Conservation (phyloP, 805 yeast genomes). For the Scheffersomyces lignosus region DNA sequence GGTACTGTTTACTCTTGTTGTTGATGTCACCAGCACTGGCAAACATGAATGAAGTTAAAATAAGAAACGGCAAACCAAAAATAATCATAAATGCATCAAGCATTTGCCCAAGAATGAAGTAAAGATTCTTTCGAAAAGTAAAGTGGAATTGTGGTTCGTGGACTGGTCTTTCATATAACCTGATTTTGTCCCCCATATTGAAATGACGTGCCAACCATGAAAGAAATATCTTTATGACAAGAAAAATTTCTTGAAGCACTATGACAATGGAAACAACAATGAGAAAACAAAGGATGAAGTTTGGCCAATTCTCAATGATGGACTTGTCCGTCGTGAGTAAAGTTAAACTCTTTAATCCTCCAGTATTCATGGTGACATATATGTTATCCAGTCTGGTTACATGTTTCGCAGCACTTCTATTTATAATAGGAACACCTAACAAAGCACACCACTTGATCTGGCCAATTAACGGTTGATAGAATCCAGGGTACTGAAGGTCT, state of each 20-base stretch:
- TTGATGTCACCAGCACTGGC: constrained; percentile 17
- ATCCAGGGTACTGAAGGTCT: constrained; percentile 60
- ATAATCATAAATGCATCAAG: constrained; percentile 30
- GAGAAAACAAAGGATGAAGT: constrained; percentile 38
- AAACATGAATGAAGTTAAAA: constrained; percentile 37
- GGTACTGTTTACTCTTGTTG: constrained; percentile 9
- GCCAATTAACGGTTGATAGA: constrained; percentile 54
- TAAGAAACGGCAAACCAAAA: constrained; percentile 45
- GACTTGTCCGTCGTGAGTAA: constrained; percentile 25
- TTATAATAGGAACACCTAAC: constrained; percentile 32
- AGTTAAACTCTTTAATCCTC: constrained; percentile 42
- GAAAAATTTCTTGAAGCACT: constrained; percentile 18
- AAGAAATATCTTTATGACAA: constrained; percentile 15
- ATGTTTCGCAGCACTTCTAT: constrained; percentile 6
- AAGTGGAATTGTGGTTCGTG: constrained; percentile 4
- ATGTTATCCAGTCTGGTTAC: constrained; percentile 30
- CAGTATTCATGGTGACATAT: constrained; percentile 40
- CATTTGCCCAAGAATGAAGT: constrained; percentile 32
- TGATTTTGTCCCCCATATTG: too few relatives aligned
- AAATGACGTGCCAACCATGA: constrained; percentile 3
- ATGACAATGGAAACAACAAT: constrained; percentile 26
- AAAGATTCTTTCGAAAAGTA: constrained; percentile 19
- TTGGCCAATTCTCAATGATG: constrained; percentile 38
- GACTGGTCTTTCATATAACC: neutral
- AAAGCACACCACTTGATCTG: constrained; percentile 57